A percentile compares a stretch with the other conserved stretches of the same genome.
These are phyloP conservation scores for Zopfochytrium polystomum DNA, from an alignment of 371 early-diverging fungal species.

Conservation along the genomic window DNA sequence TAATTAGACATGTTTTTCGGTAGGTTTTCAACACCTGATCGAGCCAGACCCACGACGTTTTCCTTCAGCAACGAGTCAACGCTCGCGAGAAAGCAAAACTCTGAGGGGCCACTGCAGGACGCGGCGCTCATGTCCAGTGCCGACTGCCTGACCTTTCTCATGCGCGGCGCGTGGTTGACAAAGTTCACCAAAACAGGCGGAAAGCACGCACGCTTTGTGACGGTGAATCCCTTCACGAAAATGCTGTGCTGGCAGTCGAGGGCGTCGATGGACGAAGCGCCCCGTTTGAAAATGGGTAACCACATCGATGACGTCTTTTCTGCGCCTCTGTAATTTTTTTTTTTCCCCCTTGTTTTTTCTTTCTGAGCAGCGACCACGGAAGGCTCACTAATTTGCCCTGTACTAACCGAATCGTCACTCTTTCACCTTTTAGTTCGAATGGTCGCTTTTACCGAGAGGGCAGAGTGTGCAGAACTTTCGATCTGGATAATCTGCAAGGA, in stretches of 20 bases:
- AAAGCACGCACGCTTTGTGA: conserved; percentile 1
- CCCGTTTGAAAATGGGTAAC: not conserved
- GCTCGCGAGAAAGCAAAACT: too few species aligned
- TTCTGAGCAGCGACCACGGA: too few species aligned
- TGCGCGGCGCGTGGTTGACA: not conserved
- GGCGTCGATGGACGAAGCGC: not conserved
- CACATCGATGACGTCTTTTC: not conserved
- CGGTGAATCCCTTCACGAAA: not conserved
- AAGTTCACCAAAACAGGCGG: not conserved
- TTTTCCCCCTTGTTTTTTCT: not conserved
- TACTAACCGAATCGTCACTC: too few species aligned
- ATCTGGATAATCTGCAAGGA: not conserved
- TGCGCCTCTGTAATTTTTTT: not conserved
- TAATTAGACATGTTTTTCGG: too few species aligned
- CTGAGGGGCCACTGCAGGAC: too few species aligned
- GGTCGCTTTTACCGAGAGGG: not conserved
- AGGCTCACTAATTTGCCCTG: too few species aligned
- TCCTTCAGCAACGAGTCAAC: too few species aligned
- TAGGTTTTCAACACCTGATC: too few species aligned
- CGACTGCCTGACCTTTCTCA: not conserved
- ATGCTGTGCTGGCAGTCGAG: not conserved
- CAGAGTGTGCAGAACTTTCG: not conserved
- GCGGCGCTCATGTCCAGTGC: too few species aligned
- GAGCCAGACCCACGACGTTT: too few species aligned
- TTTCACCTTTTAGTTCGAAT: not conserved